phyloP scores from a whole-genome alignment of 768 basidiomycete species.

The Lyophyllum semitale region DNA sequence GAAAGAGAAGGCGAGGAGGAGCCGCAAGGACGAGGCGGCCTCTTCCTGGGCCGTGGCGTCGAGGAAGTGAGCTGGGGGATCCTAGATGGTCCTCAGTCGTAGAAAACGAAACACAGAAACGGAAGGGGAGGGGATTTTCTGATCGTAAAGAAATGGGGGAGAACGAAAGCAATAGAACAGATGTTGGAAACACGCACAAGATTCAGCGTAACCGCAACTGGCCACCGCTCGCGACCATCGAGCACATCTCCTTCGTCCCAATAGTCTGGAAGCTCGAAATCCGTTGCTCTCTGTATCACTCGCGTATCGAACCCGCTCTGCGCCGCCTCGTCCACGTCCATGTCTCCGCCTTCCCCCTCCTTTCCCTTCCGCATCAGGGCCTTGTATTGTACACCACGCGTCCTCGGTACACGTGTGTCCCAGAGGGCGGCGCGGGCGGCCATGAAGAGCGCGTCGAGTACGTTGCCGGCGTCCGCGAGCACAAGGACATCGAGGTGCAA shows the following conservation, averaged over 20 bases:
- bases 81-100: too few relatives aligned
- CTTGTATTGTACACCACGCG: conserved; percentile 69
- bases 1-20: conserved; percentile 71
- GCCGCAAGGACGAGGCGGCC: conserved; percentile 57
- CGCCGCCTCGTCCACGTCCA: conserved; percentile 56
- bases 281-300: conserved; percentile 52
- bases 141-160: too few relatives aligned
- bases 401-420: conserved; percentile 80
- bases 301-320: conserved; percentile 64
- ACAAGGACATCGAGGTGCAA: conserved; percentile 75
- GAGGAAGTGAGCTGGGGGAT: conserved; percentile 63
- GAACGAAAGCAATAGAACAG: neutral
- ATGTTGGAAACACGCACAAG: conserved; percentile 49
- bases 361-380: conserved; percentile 29
- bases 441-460: conserved; percentile 78
- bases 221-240: conserved; percentile 66
- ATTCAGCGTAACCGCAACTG: conserved; percentile 78
- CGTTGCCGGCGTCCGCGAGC: conserved; percentile 73
- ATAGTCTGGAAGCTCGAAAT: conserved; percentile 86
- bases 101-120: too few relatives aligned
- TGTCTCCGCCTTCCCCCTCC: conserved; percentile 36
- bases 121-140: too few relatives aligned
- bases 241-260: conserved; percentile 83
- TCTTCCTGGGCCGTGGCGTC: conserved; percentile 79
- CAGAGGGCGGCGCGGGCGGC: conserved; percentile 78